A percentile compares a stretch with the other conserved stretches of the same genome.
These are phyloP conservation scores for Colletotrichum neosansevieriae DNA, from an alignment of 2,329 filamentous ascomycete species.

Conservation along the genomic window DNA sequence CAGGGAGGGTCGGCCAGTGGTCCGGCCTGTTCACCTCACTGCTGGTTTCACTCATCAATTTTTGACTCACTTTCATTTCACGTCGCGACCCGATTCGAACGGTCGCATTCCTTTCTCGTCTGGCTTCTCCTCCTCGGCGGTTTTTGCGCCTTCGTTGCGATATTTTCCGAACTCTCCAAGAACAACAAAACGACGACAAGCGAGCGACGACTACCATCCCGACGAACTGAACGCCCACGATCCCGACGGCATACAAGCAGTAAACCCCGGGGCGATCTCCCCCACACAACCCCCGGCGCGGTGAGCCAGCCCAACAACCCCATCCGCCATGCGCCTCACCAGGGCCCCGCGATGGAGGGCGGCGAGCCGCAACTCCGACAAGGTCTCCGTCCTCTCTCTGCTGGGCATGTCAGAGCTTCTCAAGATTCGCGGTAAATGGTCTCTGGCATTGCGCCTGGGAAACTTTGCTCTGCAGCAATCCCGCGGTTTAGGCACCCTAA, in stretches of 20 bases:
- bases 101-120: slow-evolving; percentile 17
- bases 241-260: slow-evolving; percentile 7
- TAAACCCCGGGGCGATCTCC: slow-evolving; percentile 18
- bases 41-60: slow-evolving; percentile 25
- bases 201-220: background rate
- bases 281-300: slow-evolving; percentile 28
- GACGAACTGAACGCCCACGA: background rate
- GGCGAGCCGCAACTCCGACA: slow-evolving; percentile 40
- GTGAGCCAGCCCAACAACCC: slow-evolving; percentile 36
- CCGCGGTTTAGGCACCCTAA: slow-evolving; percentile 32
- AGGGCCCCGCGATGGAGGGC: slow-evolving; percentile 39
- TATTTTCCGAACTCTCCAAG: background rate
- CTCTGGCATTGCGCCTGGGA: slow-evolving; percentile 28
- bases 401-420: slow-evolving; percentile 36
- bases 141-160: background rate
- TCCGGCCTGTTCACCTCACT: background rate
- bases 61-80: slow-evolving; percentile 35
- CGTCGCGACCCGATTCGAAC: background rate
- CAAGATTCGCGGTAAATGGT: slow-evolving; percentile 40
- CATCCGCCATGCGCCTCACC: slow-evolving; percentile 37
- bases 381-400: slow-evolving; percentile 35
- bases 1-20: slow-evolving; percentile 18
- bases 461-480: slow-evolving; percentile 30
- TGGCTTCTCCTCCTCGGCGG: background rate
- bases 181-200: background rate